Evolutionary conservation across 257 asterid species (phyloP), one percentile per base, ranked within the genome.

Genomic region (Parsonsia alboflavescens): DNA sequence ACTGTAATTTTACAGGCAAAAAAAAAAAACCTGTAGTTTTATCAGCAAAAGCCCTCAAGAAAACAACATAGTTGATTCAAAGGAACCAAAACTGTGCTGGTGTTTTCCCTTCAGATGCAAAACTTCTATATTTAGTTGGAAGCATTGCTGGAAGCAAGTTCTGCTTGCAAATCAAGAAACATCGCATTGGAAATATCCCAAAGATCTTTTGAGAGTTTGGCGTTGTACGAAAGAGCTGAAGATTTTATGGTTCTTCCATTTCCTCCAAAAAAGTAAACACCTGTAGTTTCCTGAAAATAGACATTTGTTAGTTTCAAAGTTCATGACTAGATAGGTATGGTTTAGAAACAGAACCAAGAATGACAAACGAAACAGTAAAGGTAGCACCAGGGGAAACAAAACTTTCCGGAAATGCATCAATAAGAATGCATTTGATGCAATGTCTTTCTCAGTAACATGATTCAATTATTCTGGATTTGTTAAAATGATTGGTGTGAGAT

Each of bases 191-290:
- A 91, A 66, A 93, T 80, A 68, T 71, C 85, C 97, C 96, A 91
- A 48, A 93, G 89, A 59, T 84, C 89, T 80, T 77, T 84, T 15
- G 96, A 89, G 52, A 93, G 89, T 73, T 80, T 77, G 68, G 73
- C 48, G 62, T 86, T 81, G 61, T 86, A 89, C 22, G 98, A 93
- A 75, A 91, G 85, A 0, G 74, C 52, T 10, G 96, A 93, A 67
- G 98, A 93, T 54, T 78, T 83, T 68, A 88, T 67, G 50, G 80
- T 86, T 81, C 83, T 78, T 41, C 90, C 90, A 21, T 89, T 85
- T 78, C 96, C 98, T 76, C 98, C 96, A 15, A 91, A 91, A 68
- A 88, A 91, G 82, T 87, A 89, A n/a, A 84, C 97, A 49, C 95
- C 98, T 10, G 96, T 89, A 71, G 82, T 84, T 80, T 88, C 96